phyloP scores from a whole-genome alignment of 2,329 filamentous ascomycete genomes.

The Acarospora socialis region DNA sequence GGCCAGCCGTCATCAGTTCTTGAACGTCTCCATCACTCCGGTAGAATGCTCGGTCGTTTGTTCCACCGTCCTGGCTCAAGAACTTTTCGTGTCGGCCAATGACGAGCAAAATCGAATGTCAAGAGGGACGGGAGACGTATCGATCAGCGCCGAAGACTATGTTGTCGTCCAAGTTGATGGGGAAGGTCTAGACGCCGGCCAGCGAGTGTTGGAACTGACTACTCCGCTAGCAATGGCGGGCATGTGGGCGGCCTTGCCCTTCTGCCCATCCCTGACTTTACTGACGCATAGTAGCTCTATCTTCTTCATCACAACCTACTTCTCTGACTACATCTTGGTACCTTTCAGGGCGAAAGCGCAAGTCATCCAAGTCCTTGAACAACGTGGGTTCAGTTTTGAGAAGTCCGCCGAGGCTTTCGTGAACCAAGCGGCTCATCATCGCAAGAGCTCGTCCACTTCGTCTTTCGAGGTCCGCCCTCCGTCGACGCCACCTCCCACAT shows the following conservation, averaged over 20 bases:
- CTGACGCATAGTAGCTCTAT: constrained; percentile 46
- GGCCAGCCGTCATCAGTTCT: constrained; percentile 56
- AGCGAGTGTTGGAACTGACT: constrained; percentile 80
- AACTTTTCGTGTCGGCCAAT: constrained; percentile 54
- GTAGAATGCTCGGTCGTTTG: constrained; percentile 90
- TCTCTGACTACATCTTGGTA: constrained; percentile 91
- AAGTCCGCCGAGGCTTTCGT: constrained; percentile 54
- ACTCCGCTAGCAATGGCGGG: constrained; percentile 80
- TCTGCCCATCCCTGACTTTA: constrained; percentile 4
- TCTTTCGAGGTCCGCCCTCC: constrained; percentile 37
- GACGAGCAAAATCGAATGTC: constrained; percentile 30
- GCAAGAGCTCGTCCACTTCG: constrained; percentile 30
- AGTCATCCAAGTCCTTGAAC: constrained; percentile 63
- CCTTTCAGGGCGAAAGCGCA: constrained; percentile 58
- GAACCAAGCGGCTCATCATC: constrained; percentile 34
- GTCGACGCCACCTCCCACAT: constrained; percentile 62
- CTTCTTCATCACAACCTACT: constrained; percentile 98
- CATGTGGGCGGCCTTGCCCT: constrained; percentile 40
- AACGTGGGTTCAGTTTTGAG: constrained; percentile 72
- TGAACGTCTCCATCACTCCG: constrained; percentile 86
- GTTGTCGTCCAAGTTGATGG: constrained; percentile 81
- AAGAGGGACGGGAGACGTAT: no score
- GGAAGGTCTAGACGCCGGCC: constrained; percentile 79
- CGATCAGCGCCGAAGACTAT: constrained; percentile 71
- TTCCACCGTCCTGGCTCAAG: constrained; percentile 56